Evolutionary conservation across 129 eudicot species (phyloP).

Genomic region (Centaurea solstitialis): DNA sequence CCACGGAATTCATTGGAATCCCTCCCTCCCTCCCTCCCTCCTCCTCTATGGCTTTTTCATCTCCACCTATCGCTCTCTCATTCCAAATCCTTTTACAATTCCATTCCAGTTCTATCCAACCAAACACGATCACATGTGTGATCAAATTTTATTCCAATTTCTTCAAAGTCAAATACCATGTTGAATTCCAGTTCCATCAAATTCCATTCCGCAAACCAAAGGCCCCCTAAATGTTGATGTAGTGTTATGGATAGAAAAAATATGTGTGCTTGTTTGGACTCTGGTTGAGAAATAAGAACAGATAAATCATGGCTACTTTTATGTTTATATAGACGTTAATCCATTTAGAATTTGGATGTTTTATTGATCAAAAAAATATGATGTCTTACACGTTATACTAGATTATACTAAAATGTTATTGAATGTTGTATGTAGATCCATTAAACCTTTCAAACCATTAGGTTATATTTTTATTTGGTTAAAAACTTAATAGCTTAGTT

Average conservation of each 20-base stretch:
- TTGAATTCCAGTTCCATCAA: too few species aligned
- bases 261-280: background rate
- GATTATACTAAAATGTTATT: background rate
- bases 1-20: too few species aligned
- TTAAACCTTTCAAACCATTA: background rate
- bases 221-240: conserved; percentile 10
- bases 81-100: too few species aligned
- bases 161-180: too few species aligned
- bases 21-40: too few species aligned
- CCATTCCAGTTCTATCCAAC: too few species aligned
- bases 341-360: background rate
- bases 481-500: background rate
- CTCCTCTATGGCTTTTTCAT: too few species aligned
- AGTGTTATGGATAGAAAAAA: background rate
- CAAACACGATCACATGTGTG: too few species aligned
- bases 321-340: background rate
- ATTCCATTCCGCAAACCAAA: too few species aligned
- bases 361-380: background rate
- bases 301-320: background rate
- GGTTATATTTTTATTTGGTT: background rate
- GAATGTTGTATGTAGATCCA: background rate
- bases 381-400: background rate
- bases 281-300: background rate
- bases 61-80: too few species aligned
- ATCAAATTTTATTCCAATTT: too few species aligned